These are phyloP conservation scores for Trametes hirsuta DNA, from an alignment of 1,284 basidiomycete species.

Conservation along the genomic window DNA sequence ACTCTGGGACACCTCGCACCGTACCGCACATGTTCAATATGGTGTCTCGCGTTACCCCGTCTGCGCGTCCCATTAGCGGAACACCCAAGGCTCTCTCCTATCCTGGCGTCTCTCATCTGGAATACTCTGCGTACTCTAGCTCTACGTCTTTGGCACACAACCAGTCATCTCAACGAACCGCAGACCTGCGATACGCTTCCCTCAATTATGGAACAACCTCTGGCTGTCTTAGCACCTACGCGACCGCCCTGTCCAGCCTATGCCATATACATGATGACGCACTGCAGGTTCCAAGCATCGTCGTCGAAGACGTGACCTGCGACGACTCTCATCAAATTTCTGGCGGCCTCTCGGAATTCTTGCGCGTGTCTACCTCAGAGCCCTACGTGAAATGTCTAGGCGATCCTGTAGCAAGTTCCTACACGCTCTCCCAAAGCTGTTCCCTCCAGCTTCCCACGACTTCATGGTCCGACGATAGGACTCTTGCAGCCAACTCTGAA, in stretches of 20 bases:
- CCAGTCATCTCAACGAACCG: not conserved
- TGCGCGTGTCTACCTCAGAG: not conserved
- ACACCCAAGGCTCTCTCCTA: too few relatives aligned
- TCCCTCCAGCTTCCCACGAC: not conserved
- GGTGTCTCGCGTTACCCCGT: too few relatives aligned
- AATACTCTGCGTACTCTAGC: too few relatives aligned
- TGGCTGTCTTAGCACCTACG: not conserved
- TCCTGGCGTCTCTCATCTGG: too few relatives aligned
- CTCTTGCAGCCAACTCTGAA: not conserved
- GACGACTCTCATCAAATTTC: not conserved
- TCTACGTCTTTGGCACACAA: not conserved
- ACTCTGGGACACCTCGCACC: too few relatives aligned
- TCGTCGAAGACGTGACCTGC: not conserved
- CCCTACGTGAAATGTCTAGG: not conserved
- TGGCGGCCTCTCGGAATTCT: not conserved
- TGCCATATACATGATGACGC: not conserved
- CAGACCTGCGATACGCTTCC: not conserved
- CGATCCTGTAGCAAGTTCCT: not conserved
- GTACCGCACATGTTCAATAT: too few relatives aligned
- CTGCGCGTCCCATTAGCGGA: too few relatives aligned
- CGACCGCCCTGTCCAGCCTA: not conserved
- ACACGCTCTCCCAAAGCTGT: not conserved
- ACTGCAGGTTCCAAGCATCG: not conserved
- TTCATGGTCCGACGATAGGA: conserved; percentile 2
- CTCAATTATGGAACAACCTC: not conserved